phyloP scores from a whole-genome alignment of 2,329 filamentous ascomycete species.

The Phoma sp. region DNA sequence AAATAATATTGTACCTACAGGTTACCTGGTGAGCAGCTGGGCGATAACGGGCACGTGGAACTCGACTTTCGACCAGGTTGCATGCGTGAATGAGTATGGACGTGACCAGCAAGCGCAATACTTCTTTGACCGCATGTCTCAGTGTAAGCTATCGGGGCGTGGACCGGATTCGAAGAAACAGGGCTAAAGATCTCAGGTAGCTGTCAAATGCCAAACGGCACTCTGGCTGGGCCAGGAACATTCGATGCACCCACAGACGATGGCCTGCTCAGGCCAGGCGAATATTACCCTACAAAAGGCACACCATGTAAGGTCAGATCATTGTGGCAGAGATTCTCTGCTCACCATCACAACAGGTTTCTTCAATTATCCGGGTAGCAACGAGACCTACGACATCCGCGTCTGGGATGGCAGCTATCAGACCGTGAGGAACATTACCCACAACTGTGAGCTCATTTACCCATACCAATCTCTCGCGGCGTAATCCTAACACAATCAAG shows the following conservation, averaged over 20 bases:
- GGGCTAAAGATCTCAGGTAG: conserved; percentile 17
- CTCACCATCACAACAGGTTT: conserved; percentile 1
- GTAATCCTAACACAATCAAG: conserved; percentile 6
- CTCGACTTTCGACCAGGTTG: conserved; percentile 16
- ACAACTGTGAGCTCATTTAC: neutral
- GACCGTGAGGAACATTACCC: neutral
- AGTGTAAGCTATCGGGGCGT: neutral
- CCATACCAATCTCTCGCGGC: neutral
- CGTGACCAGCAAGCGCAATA: neutral
- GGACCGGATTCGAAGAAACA: too few relatives aligned
- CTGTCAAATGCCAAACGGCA: conserved; percentile 31
- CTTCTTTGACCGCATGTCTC: neutral
- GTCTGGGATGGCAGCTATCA: neutral
- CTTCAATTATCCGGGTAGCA: conserved; percentile 13
- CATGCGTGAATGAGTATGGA: conserved; percentile 8
- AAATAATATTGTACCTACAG: conserved; percentile 36
- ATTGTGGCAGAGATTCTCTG: too few relatives aligned
- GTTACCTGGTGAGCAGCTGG: conserved; percentile 12
- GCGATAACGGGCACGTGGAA: conserved; percentile 19
- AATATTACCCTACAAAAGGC: neutral
- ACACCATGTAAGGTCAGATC: neutral
- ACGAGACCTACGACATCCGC: neutral
- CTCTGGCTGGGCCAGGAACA: conserved; percentile 11
- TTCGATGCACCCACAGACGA: neutral
- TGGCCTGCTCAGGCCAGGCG: neutral